Base-by-base conservation (phyloP, 2,329 filamentous ascomycete species). In the Chalaropsis thielavioides region DNA sequence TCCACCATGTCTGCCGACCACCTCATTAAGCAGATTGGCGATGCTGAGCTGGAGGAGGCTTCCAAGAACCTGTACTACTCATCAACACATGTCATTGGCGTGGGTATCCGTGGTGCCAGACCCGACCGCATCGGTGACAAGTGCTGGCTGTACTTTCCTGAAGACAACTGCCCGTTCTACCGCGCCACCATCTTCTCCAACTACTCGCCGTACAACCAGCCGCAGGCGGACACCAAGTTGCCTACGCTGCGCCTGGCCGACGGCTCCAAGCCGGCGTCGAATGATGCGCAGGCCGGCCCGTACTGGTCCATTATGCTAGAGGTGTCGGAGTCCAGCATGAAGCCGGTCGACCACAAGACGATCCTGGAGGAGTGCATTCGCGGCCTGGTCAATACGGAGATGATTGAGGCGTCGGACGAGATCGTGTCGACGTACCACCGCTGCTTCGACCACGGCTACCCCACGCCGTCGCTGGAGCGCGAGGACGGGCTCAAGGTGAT, bases 271-370 rank as follows among this genome's bases (percentile, higher is more conserved):
- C 83, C 91, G 66, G 76, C 80, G 68, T 89, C 84, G 71, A 81
- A 80, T 62, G 85, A 89, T 72, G 78, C 90, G 67, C 83, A 94
- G 80, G 84, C 88, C 72, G 94, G 94, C 41, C 94, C 94, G 51
- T 99, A 99, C 85, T 99, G 94, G 94, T 97, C 92, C 69, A 95
- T 99, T 81, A 99, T 99, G 94, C 80, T 99, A 71, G 94, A 99
- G 78, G 88, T 99, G 68, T 97, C 94, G 40, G 90, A 99, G 78
- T 97, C 92, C 40, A 84, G 83, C 73, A 85, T 95, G 87, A 99
- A 99, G 84, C 90, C 91, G 46, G 92, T 97, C 40, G 86, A 97
- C 76, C 80, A 88, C 71, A 84, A 85, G 71, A 96, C 87, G 75
- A 78, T 99, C 68, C 81, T 99, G 72, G 84, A 83, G 76, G 92